Conservation (phyloP, 2,329 filamentous ascomycete species). For the Aureobasidium lini region DNA sequence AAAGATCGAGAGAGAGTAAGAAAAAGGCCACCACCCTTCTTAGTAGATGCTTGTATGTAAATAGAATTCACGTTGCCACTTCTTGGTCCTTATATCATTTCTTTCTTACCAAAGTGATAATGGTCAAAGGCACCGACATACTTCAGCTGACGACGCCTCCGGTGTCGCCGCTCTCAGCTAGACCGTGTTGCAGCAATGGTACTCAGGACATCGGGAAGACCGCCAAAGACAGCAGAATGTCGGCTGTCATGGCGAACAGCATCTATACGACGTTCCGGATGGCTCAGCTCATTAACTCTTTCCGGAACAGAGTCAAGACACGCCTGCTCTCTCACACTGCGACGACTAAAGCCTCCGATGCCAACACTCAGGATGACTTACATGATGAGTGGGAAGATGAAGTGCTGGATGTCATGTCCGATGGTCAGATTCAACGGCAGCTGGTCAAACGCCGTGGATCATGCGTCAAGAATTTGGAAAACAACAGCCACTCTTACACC, state of each 20-base stretch:
- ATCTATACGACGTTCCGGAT: slow-evolving; percentile 32
- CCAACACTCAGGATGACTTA: slow-evolving; percentile 19
- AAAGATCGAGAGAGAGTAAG: not conserved
- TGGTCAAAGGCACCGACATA: not conserved
- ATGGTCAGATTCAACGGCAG: slow-evolving; percentile 13
- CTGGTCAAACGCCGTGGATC: slow-evolving; percentile 12
- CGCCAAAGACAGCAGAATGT: not conserved
- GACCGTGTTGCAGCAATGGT: not conserved
- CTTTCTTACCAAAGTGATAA: not conserved
- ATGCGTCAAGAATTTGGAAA: not conserved
- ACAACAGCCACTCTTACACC: too few species aligned
- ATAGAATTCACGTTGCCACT: not conserved
- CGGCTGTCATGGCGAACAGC: not conserved
- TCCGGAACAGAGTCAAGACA: slow-evolving; percentile 31
- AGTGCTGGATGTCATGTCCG: slow-evolving; percentile 18
- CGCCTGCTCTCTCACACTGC: slow-evolving; percentile 19
- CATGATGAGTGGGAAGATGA: slow-evolving; percentile 26
- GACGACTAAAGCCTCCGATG: not conserved
- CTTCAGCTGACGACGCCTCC: not conserved
- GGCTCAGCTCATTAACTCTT: slow-evolving; percentile 31
- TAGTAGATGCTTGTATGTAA: not conserved
- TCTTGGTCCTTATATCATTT: not conserved
- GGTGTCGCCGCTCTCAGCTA: not conserved
- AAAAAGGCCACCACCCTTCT: not conserved
- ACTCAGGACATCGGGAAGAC: not conserved